Base-by-base conservation (phyloP, 331 rosid species). In the Saraca asoca region DNA sequence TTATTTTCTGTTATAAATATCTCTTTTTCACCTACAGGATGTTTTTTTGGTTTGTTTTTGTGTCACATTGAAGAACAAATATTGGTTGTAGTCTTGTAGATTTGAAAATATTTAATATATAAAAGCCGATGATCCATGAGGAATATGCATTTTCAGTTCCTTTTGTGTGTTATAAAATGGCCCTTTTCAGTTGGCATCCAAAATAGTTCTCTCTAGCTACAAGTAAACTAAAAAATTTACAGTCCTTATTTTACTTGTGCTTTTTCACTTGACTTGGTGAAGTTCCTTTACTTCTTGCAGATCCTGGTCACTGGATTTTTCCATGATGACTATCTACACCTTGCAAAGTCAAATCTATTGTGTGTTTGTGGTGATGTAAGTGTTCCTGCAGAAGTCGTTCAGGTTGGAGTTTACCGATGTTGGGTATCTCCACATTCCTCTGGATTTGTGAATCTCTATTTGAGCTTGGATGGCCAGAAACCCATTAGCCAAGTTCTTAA, bases 361-460 rank as follows among this genome's bases (percentile, higher is more conserved):
- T 89, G 95, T 61, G 82, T 86, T 62, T 81, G 92, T 74, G 99
- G 92, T 37, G 96, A 86, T 74, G 72, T 70, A 38, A 70, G 79
- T 41, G 67, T 86, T 83, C 71, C 79, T 24, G 79, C 72, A 29
- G 97, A 88, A 80, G 35, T 68, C 75, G 86, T 88, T 81, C 99
- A 90, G 79, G 79, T 58, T 64, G 99, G 99, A 64, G 97, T 86
- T 52, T 94, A 88, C 74, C 89, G 95, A 39, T 94, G 95, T 66
- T 66, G 84, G 76, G 71, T 94, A 38, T 58, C 88, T 45, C 85
- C 89, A 7, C 95, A 80, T 81, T 62, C 84, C 50, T 81, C 90
- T 7, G 88, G 91, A 75, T 19, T 67, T 0, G 85, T 85, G 78
- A 77, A 83, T 78, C 81, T 94, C 57, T 94, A 70, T 71, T 42